phyloP scores from a whole-genome alignment of 1,284 basidiomycete species.

The Sporisorium graminicola region DNA sequence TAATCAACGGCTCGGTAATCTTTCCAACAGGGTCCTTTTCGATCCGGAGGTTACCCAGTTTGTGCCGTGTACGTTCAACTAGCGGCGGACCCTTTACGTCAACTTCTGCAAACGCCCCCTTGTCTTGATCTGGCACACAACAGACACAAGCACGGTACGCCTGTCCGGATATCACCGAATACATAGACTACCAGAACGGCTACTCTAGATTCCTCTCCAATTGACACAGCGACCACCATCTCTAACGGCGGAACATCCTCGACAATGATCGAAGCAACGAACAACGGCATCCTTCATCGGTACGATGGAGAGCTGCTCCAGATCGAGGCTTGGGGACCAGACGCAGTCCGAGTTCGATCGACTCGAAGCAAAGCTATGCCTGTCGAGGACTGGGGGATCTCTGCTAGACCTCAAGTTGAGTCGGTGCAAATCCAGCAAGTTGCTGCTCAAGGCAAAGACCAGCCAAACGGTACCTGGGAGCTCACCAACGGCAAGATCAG shows the following conservation, averaged over 20 bases:
- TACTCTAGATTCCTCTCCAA: no score
- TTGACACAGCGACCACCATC: constrained; percentile 2
- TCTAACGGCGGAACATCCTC: background rate
- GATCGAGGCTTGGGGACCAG: constrained; percentile 35
- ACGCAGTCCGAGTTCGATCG: constrained; percentile 22
- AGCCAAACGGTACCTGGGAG: background rate
- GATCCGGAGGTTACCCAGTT: no score
- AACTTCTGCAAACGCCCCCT: no score
- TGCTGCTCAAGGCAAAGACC: no score
- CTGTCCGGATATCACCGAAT: no score
- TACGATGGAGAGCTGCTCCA: constrained; percentile 20
- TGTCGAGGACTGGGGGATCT: constrained; percentile 25
- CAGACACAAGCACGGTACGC: no score
- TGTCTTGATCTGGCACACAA: no score
- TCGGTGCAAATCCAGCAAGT: background rate
- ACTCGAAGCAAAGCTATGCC: constrained; percentile 8
- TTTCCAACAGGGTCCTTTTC: no score
- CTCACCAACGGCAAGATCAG: constrained; percentile 27
- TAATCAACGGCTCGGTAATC: no score
- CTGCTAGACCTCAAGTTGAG: background rate
- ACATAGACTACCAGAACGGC: no score
- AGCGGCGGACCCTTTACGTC: no score
- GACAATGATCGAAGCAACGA: constrained; percentile 14
- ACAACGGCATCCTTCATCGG: constrained; percentile 10
- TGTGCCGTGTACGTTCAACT: no score